phyloP scores from a whole-genome alignment of 495 filamentous ascomycete genomes.

The Penicillium lividum region DNA sequence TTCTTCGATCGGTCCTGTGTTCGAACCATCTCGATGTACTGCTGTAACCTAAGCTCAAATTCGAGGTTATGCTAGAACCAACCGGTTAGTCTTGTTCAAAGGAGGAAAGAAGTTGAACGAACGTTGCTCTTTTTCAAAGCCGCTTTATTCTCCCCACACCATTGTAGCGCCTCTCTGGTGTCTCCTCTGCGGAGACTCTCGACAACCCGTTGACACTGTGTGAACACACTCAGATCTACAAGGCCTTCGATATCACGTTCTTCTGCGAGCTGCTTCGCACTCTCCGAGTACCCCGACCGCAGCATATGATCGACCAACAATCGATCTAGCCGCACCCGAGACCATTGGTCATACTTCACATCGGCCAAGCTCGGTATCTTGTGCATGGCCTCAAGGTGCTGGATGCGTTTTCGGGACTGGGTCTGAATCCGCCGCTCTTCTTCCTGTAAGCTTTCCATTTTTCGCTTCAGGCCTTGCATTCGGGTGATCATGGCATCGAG shows the following conservation, averaged over 20 bases:
- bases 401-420: slow-evolving; percentile 72
- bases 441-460: slow-evolving; percentile 73
- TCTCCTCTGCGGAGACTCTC: slow-evolving; percentile 68
- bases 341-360: slow-evolving; percentile 93
- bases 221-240: slow-evolving; percentile 88
- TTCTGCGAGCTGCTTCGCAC: slow-evolving; percentile 69
- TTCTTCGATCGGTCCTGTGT: slow-evolving; percentile 58
- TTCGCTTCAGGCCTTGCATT: slow-evolving; percentile 83
- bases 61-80: slow-evolving; percentile 77
- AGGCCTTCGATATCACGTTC: slow-evolving; percentile 74
- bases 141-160: slow-evolving; percentile 91
- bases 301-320: slow-evolving; percentile 89
- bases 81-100: neutral
- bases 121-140: slow-evolving; percentile 82
- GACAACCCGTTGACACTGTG: slow-evolving; percentile 74
- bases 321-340: slow-evolving; percentile 73
- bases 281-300: slow-evolving; percentile 77
- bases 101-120: slow-evolving; percentile 22
- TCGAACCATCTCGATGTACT: slow-evolving; percentile 89
- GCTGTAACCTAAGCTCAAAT: slow-evolving; percentile 91
- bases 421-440: slow-evolving; percentile 74
- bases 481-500: slow-evolving; percentile 82
- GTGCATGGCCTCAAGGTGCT: slow-evolving; percentile 78
- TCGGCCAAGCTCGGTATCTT: slow-evolving; percentile 80
- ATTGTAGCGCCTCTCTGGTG: slow-evolving; percentile 75